Evolutionary conservation across 2,329 filamentous ascomycete genomes (phyloP), one percentile per base, ranked within the genome.

Genomic region (Ophiosphaerella herpotricha): DNA sequence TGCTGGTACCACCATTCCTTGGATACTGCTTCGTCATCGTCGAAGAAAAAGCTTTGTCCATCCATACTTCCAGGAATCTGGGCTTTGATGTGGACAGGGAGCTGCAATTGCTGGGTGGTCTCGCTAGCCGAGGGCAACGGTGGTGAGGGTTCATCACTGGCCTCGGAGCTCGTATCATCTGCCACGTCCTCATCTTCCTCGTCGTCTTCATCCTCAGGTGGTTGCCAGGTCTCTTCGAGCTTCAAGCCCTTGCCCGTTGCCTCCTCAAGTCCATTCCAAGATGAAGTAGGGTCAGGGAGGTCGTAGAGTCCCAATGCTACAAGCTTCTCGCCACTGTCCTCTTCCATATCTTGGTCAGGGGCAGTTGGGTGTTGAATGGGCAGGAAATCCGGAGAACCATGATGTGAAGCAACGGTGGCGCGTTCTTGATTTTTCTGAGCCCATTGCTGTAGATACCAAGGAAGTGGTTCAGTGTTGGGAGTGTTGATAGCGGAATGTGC

Each of bases 271-370:
- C 58, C 53, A 81, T 39, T 85, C 72, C 14, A 89, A 70, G 23
- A 80, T 78, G 32, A 78, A 70, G 73, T 85, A 80, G 74, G 82
- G 47, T 86, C 86, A 0, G 88, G 88, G 4, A 83, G 77, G 63
- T 91, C 89, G 70, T 94, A 94, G 0, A 94, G 81, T 0, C 90
- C 90, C 82, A 94, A 87, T 16, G 89, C 89, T n/a, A 91, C 81
- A 1, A 93, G 79, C 52, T 91, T 87, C 63, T 91, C 88, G 33
- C 85, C 87, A 12, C 82, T 77, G 23, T 79, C 68, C 24, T 84
- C 83, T 40, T 82, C 58, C 49, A 82, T 81, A 40, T 85, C 80
- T 9, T 79, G 70, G 29, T 79, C 68, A 16, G 69, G 66, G 12
- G 78, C 74, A 43, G 80, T 76, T 2, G 54, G 48, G 39, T 82